A percentile compares a stretch with the other conserved stretches of the same genome.
phyloP scores from a whole-genome alignment of 2,329 filamentous ascomycete genomes.

The Helicocarpus griseus region DNA sequence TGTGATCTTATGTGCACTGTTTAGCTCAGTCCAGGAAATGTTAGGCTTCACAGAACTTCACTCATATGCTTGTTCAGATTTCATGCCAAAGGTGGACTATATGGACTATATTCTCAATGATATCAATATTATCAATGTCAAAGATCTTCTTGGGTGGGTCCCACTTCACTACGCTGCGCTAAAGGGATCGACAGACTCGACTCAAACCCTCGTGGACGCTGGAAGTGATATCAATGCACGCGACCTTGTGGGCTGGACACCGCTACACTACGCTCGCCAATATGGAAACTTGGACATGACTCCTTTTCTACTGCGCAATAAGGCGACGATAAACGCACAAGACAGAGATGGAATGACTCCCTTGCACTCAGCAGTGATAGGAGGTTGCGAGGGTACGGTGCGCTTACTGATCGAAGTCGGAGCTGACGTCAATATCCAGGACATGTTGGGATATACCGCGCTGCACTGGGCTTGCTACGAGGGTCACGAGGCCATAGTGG shows the following conservation, averaged over 20 bases:
- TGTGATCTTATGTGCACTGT: not conserved
- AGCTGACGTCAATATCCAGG: conserved; percentile 6
- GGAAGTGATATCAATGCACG: not conserved
- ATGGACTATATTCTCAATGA: too few relatives aligned
- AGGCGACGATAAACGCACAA: not conserved
- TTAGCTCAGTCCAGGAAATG: too few relatives aligned
- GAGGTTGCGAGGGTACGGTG: not conserved
- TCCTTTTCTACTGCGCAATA: not conserved
- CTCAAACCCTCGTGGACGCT: not conserved
- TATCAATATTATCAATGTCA: too few relatives aligned
- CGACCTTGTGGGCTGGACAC: not conserved
- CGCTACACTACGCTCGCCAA: not conserved
- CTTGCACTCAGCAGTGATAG: not conserved
- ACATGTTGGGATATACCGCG: not conserved
- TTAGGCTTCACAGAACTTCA: too few relatives aligned
- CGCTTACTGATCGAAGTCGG: not conserved
- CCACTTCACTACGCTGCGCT: not conserved
- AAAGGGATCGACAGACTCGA: too few relatives aligned
- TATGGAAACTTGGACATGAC: not conserved
- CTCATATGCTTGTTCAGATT: too few relatives aligned
- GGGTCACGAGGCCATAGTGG: not conserved
- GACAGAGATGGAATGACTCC: not conserved
- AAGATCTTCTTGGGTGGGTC: not conserved
- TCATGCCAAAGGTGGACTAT: too few relatives aligned
- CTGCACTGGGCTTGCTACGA: not conserved